A percentile compares a stretch with the other conserved stretches of the same genome.
phyloP scores from a whole-genome alignment of 306 rosid species.

The Prunus campanulata region DNA sequence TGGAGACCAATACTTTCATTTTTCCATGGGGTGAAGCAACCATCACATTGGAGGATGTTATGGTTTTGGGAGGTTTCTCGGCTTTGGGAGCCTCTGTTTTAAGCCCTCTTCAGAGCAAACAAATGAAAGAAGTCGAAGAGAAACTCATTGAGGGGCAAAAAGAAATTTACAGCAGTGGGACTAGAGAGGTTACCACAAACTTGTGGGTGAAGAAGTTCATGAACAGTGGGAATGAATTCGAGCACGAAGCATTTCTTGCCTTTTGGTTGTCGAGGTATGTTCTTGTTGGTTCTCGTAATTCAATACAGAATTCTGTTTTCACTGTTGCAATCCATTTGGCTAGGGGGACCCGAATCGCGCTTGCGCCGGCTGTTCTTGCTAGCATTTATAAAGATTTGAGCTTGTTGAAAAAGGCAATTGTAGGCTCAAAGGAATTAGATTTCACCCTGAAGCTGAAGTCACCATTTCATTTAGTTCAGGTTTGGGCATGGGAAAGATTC shows the following conservation, averaged over 20 bases:
- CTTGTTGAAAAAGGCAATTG: neutral
- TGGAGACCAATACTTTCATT: conserved; percentile 16
- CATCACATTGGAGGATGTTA: conserved; percentile 21
- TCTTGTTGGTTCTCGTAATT: neutral
- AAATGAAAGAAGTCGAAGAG: conserved; percentile 24
- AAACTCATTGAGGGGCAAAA: conserved; percentile 6
- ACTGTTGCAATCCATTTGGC: conserved; percentile 24
- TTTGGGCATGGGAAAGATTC: conserved; percentile 30
- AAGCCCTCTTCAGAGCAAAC: conserved; percentile 11
- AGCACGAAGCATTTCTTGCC: conserved; percentile 56
- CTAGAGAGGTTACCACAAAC: no score
- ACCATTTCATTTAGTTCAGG: conserved; percentile 9
- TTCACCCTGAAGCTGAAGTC: neutral
- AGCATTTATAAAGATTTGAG: conserved; percentile 20
- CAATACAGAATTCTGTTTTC: conserved; percentile 5
- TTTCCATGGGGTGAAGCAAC: conserved; percentile 41
- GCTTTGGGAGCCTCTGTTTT: conserved; percentile 28
- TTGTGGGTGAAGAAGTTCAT: conserved; percentile 31
- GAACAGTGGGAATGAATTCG: conserved; percentile 35
- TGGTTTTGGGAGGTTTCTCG: conserved; percentile 43
- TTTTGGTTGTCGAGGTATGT: conserved; percentile 47
- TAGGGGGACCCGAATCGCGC: conserved; percentile 14
- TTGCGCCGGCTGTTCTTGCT: conserved; percentile 13
- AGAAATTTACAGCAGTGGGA: neutral
- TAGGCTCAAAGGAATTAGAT: neutral